Conservation (phyloP, 345 rosid genomes). For the Salix suchowensis region DNA sequence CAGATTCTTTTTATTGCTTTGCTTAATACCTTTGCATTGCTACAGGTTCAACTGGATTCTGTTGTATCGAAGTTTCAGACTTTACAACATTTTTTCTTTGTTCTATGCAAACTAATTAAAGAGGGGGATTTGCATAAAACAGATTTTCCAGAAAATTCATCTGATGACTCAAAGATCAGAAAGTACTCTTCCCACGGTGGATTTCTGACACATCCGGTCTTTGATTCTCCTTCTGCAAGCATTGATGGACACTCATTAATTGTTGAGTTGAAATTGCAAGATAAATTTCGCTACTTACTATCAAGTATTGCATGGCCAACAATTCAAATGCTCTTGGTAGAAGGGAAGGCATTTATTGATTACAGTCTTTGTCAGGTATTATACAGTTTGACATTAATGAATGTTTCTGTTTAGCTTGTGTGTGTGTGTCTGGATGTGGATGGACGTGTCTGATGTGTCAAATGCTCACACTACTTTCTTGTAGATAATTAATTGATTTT, state of each 20-base stretch:
- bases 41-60: slow-evolving; percentile 68
- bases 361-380: slow-evolving; percentile 78
- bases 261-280: slow-evolving; percentile 36
- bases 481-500: not conserved
- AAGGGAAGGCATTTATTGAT: slow-evolving; percentile 73
- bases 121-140: slow-evolving; percentile 45
- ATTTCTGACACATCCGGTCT: slow-evolving; percentile 62
- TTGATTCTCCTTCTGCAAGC: slow-evolving; percentile 36
- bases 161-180: slow-evolving; percentile 20
- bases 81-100: slow-evolving; percentile 78
- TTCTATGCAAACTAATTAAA: slow-evolving; percentile 65
- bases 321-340: slow-evolving; percentile 62
- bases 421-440: no score
- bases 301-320: slow-evolving; percentile 67
- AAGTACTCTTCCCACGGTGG: slow-evolving; percentile 73
- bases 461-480: not conserved
- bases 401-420: not conserved
- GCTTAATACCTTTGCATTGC: slow-evolving; percentile 12
- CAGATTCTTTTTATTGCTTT: not conserved
- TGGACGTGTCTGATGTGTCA: not conserved
- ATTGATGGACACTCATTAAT: slow-evolving; percentile 24
- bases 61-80: slow-evolving; percentile 60
- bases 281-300: slow-evolving; percentile 46
- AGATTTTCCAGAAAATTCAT: slow-evolving; percentile 30
- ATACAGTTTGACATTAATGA: not conserved